phyloP scores from a whole-genome alignment of 805 yeast genomes.

The Metschnikowia vanudenii region DNA sequence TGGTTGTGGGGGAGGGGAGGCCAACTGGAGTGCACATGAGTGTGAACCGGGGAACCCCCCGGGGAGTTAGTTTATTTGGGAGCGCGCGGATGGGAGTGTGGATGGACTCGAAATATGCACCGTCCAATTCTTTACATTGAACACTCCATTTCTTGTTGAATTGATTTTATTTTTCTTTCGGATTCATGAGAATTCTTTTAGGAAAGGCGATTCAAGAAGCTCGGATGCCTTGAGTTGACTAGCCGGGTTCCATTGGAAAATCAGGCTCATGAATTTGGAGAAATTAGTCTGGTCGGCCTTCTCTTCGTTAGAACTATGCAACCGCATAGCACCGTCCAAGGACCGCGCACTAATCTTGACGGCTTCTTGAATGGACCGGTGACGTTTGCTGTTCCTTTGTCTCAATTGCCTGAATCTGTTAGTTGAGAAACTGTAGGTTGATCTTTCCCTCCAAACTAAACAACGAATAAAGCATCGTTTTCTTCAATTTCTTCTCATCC shows the following conservation, averaged over 20 bases:
- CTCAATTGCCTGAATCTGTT: slow-evolving; percentile 21
- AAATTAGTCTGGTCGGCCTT: slow-evolving; percentile 20
- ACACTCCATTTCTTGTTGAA: too few relatives aligned
- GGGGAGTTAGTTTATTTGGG: too few relatives aligned
- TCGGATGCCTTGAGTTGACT: slow-evolving; percentile 15
- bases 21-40: not conserved
- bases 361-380: slow-evolving; percentile 20
- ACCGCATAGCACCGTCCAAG: slow-evolving; percentile 30
- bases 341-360: slow-evolving; percentile 30
- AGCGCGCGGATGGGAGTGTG: too few relatives aligned
- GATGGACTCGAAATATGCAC: too few relatives aligned
- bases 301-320: slow-evolving; percentile 17
- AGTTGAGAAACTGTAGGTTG: slow-evolving; percentile 33
- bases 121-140: too few relatives aligned
- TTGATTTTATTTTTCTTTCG: too few relatives aligned
- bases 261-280: slow-evolving; percentile 27
- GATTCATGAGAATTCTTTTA: not conserved
- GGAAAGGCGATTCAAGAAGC: slow-evolving; percentile 12
- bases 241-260: slow-evolving; percentile 37
- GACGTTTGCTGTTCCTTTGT: slow-evolving; percentile 3
- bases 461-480: slow-evolving; percentile 36
- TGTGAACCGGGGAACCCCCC: not conserved
- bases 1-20: not conserved
- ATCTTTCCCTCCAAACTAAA: slow-evolving; percentile 41
- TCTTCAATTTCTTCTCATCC: slow-evolving; percentile 28